phyloP scores from a whole-genome alignment of 164 flowering plant genomes.

The Magnolia officinalis region DNA sequence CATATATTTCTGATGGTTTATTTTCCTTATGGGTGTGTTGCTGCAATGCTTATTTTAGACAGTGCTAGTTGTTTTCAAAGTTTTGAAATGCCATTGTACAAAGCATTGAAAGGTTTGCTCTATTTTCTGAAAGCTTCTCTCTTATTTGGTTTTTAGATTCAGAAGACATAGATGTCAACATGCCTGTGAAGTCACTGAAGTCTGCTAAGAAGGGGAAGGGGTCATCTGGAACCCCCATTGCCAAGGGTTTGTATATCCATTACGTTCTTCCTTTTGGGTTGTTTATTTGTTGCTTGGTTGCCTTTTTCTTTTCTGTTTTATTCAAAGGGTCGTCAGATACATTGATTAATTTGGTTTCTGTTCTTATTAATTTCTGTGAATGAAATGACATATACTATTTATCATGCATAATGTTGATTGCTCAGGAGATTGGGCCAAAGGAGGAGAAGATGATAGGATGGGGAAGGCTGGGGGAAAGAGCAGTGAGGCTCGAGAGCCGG shows the following conservation, averaged over 20 bases:
- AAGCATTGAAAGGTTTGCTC: not conserved
- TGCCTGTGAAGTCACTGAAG: conserved; percentile 30
- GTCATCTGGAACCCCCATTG: conserved; percentile 14
- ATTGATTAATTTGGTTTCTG: not conserved
- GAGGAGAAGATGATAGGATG: conserved; percentile 45
- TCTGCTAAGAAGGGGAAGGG: conserved; percentile 40
- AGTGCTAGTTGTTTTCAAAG: not conserved
- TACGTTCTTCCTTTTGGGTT: not conserved
- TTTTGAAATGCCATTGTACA: not conserved
- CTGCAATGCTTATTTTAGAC: not conserved
- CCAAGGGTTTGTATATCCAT: conserved; percentile 30
- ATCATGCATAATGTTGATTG: conserved; percentile 6
- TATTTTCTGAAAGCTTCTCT: not conserved
- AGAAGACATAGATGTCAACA: conserved; percentile 5
- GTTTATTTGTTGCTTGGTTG: not conserved
- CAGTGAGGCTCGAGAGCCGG: conserved; percentile 27
- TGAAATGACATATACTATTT: conserved; percentile 5
- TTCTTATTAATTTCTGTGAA: not conserved
- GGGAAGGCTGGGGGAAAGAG: conserved; percentile 35
- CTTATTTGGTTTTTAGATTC: conserved; percentile 22
- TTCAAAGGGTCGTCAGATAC: not conserved
- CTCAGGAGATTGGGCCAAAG: conserved; percentile 36
- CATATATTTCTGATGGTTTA: not conserved
- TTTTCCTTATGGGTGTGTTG: not conserved
- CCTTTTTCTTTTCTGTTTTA: not conserved